Base-by-base conservation (phyloP, 1,284 basidiomycete species). In the Neonothopanus nambi region DNA sequence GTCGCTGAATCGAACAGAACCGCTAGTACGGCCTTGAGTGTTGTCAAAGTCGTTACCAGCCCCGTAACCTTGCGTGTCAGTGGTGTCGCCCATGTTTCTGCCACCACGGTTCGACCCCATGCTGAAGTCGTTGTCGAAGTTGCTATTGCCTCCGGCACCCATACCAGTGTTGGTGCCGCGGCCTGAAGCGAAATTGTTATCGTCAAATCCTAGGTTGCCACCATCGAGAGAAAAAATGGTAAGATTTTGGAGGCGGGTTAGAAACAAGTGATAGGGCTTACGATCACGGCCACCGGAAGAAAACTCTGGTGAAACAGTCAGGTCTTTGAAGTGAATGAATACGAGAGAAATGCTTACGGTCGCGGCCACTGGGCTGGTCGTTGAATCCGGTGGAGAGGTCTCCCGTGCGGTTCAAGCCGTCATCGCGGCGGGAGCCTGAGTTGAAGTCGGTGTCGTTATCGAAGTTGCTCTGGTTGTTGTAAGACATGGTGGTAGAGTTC, bases 381-480 rank as follows among this genome's bases (percentile, higher is more conserved):
- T 40, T 36, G 24, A 26, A 48, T 28, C 36, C 37, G 9, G 21
- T 9, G 30, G 30, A 33, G 30, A 33, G 9, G 30, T 33, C 42
- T 26, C 24, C 42, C 13, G 17, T 8, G 20, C 42, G 30, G 23
- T 26, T 36, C 17, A 30, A 20, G 28, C 12, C 21, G 9, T n/a
- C 24, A n/a, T 44, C 38, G 12, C 30, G 28, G 5, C 26, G 39
- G 23, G 24, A 30, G 24, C 42, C 30, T 2, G 49, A 43, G 28
- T 51, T 26, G 39, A 42, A 30, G 23, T 15, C 9, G 39, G 20
- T 33, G 18, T 40, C 21, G 39, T 44, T 44, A 39, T 42, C 23
- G n/a, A 51, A 51, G 35, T 45, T 45, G 43, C 45, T 46, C 4
- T 35, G 20, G 51, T 52, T 37, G 51, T 52, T 40, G 51, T 35